Conservation (phyloP, 768 basidiomycete species). For the Sistotremastrum suecicum region DNA sequence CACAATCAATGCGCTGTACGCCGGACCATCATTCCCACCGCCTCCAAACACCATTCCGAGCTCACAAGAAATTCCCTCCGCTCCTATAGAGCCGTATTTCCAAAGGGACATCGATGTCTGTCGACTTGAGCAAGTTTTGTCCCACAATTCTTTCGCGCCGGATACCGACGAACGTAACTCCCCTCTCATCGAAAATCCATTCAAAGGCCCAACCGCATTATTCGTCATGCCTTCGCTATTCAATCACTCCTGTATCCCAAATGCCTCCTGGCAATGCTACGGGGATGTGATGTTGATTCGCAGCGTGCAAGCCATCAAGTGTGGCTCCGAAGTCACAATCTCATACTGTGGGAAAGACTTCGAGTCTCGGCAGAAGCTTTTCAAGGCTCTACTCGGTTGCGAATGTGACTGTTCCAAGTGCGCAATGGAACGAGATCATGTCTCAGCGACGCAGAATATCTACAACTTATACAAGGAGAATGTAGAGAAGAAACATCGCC, state of each 20-base stretch:
- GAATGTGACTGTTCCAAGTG: no score
- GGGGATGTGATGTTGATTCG: slow-evolving; percentile 20
- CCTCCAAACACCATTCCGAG: slow-evolving; percentile 9
- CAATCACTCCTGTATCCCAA: slow-evolving; percentile 21
- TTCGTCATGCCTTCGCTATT: slow-evolving; percentile 18
- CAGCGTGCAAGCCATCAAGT: slow-evolving; percentile 8
- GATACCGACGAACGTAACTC: background rate
- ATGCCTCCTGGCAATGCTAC: slow-evolving; percentile 11
- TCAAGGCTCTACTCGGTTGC: no score
- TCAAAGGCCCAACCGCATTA: slow-evolving; percentile 10
- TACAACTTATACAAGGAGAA: no score
- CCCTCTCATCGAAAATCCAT: background rate
- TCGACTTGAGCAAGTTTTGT: slow-evolving; percentile 13
- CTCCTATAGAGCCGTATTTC: slow-evolving; percentile 1
- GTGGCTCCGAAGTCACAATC: slow-evolving; percentile 15
- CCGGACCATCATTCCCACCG: slow-evolving; percentile 10
- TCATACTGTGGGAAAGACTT: slow-evolving; percentile 1
- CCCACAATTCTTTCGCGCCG: slow-evolving; percentile 11
- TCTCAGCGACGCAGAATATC: no score
- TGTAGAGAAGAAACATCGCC: no score
- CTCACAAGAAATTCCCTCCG: background rate
- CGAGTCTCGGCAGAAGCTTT: no score
- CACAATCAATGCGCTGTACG: slow-evolving; percentile 10
- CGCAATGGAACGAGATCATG: no score
- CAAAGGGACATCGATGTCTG: slow-evolving; percentile 11